These are phyloP conservation scores for Xylaria nigripes DNA, from an alignment of 495 filamentous ascomycete species.

Conservation along the genomic window DNA sequence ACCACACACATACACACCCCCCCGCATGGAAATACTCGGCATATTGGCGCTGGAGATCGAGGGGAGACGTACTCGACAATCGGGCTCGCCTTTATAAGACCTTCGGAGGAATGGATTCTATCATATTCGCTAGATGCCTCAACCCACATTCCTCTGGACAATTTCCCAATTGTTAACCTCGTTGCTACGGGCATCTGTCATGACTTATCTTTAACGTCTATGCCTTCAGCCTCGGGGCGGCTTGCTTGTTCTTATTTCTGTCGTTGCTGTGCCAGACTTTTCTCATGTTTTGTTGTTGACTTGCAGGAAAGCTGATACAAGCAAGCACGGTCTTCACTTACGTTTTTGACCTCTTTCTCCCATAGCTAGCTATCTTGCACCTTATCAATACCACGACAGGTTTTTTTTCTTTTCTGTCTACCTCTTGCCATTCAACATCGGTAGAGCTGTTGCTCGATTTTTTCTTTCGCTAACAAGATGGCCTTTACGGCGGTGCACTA, in stretches of 20 bases:
- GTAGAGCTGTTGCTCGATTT: conserved; percentile 14
- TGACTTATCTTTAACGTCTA: conserved; percentile 19
- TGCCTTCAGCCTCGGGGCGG: conserved; percentile 20
- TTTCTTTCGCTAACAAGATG: conserved; percentile 18
- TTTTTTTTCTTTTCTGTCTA: conserved; percentile 3
- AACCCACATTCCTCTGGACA: conserved; percentile 23
- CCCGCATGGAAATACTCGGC: conserved; percentile 9
- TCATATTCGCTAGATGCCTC: conserved; percentile 20
- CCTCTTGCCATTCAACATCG: neutral
- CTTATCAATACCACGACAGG: neutral
- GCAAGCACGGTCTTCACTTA: conserved; percentile 12
- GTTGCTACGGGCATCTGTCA: conserved; percentile 21
- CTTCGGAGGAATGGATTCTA: conserved; percentile 9
- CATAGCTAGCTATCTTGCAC: conserved; percentile 6
- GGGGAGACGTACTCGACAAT: conserved; percentile 10
- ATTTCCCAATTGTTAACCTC: conserved; percentile 15
- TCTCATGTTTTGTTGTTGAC: conserved; percentile 31
- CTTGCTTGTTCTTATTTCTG: conserved; percentile 22
- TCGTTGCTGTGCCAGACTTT: conserved; percentile 27
- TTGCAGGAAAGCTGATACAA: conserved; percentile 22
- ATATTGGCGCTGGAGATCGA: conserved; percentile 2
- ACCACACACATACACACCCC: too few species aligned
- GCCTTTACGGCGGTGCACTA: conserved; percentile 25
- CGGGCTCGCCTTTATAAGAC: conserved; percentile 22
- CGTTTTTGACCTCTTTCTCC: conserved; percentile 12